A percentile compares a stretch with the other conserved stretches of the same genome.
These are phyloP conservation scores for Phytophthora constricta DNA, from an alignment of 352 stramenopile genomes.

Conservation along the genomic window DNA sequence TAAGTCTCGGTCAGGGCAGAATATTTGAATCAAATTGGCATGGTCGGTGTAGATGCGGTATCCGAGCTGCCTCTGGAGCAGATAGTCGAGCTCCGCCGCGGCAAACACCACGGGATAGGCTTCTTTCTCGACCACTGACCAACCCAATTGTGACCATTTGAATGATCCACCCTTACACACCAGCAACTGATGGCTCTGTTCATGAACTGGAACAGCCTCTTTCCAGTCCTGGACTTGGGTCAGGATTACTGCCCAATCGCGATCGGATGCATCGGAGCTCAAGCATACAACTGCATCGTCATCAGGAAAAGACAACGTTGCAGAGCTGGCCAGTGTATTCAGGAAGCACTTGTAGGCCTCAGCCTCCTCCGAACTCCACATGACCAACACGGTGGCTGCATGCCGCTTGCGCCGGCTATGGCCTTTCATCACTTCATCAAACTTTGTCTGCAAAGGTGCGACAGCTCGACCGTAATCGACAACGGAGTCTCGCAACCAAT, in stretches of 20 bases:
- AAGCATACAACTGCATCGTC: neutral
- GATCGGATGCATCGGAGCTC: slow-evolving; percentile 4
- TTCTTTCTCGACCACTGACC: slow-evolving; percentile 29
- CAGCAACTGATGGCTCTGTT: slow-evolving; percentile 16
- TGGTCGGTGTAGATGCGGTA: slow-evolving; percentile 32
- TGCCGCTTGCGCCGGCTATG: slow-evolving; percentile 13
- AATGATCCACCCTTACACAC: slow-evolving; percentile 20
- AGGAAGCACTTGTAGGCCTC: slow-evolving; percentile 6
- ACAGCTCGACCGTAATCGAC: slow-evolving; percentile 19
- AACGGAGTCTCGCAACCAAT: slow-evolving; percentile 24
- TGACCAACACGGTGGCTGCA: neutral
- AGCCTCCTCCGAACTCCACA: neutral
- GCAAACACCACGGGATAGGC: slow-evolving; percentile 15
- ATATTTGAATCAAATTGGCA: slow-evolving; percentile 27
- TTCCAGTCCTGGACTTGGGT: neutral
- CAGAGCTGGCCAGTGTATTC: neutral
- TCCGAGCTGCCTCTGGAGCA: slow-evolving; percentile 14
- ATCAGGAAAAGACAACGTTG: neutral
- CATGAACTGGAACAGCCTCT: neutral
- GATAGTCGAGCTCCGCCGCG: slow-evolving; percentile 12
- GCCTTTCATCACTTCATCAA: neutral
- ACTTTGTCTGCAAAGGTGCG: slow-evolving; percentile 13
- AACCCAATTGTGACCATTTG: slow-evolving; percentile 9
- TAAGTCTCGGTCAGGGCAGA: slow-evolving; percentile 6
- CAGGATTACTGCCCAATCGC: slow-evolving; percentile 3